Evolutionary conservation across 1,284 basidiomycete genomes (phyloP), one percentile per base, ranked within the genome.

Genomic region (Afroboletus lepidellus): DNA sequence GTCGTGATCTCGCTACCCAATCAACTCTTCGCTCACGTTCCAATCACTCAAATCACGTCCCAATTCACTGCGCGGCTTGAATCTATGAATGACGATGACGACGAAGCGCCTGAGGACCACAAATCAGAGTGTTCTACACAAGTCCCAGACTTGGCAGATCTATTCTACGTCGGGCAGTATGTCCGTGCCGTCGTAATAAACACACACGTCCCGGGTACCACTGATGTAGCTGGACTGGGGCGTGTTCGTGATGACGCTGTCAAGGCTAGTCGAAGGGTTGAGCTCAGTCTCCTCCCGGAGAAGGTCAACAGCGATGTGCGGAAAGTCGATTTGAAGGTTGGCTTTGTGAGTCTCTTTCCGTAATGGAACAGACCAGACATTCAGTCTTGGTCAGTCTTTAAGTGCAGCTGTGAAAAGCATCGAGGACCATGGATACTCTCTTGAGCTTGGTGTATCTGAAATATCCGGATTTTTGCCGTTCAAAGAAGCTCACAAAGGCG

Each of bases 371-470:
- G n/a, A 29, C n/a, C 12, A 36, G 41, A 8, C 21, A 16, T 52
- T 60, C 27, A 59, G 37, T 21, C 25, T 18, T 36, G 13, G n/a
- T 32, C 30, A 92, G 89, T 81, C 82, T 16, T 64, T 97, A 47
- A 81, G 87, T 0, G 90, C 85, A 11, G 83, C 90, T 41, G 78
- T 98, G 27, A 85, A 89, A 69, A 92, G 88, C 62, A 75, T 90
- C 30, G 97, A 99, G 73, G 97, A 99, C 64, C 93, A 98, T 70
- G 96, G 96, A 1, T 98, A 96, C 72, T 82, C 88, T 48, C 77
- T 99, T 20, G 91, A 96, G 59, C 74, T 96, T 32, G 97, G 97
- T 1, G 64, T 96, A 20, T 68, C 81, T 12, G 82, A 84, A 29
- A 70, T 87, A 25, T 84, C 90, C 50, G 92, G 90, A 21, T 96